Conservation (phyloP, 495 filamentous ascomycete species). For the Collariella sp. region DNA sequence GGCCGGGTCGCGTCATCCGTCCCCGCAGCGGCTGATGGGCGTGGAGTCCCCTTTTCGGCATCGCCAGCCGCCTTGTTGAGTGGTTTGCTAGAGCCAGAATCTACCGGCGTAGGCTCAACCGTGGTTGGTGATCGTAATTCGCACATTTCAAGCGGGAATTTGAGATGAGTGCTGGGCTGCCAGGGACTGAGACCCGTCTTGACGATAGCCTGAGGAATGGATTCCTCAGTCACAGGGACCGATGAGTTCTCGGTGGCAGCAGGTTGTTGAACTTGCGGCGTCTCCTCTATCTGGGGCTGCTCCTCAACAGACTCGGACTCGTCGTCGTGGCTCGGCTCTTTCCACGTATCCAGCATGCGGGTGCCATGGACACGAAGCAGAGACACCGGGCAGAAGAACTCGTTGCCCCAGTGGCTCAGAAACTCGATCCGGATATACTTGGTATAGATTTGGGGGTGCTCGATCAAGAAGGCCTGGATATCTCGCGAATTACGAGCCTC, state of each 20-base stretch:
- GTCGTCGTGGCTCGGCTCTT: slow-evolving; percentile 46
- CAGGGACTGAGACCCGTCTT: slow-evolving; percentile 25
- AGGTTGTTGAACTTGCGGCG: slow-evolving; percentile 21
- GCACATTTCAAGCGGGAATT: slow-evolving; percentile 16
- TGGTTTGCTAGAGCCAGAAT: slow-evolving; percentile 1
- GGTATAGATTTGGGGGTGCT: slow-evolving; percentile 92
- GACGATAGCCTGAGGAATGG: not conserved
- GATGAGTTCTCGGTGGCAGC: not conserved
- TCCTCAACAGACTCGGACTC: slow-evolving; percentile 30
- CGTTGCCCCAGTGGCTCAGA: slow-evolving; percentile 85
- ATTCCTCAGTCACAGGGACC: slow-evolving; percentile 5
- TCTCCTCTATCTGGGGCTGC: slow-evolving; percentile 22
- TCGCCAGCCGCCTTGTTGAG: not conserved
- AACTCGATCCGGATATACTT: slow-evolving; percentile 88
- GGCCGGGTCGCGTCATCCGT: slow-evolving; percentile 4
- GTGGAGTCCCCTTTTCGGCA: slow-evolving; percentile 2
- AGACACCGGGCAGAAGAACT: slow-evolving; percentile 92
- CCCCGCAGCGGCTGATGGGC: slow-evolving; percentile 3
- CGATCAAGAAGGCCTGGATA: slow-evolving; percentile 85
- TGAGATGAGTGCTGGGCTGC: slow-evolving; percentile 16
- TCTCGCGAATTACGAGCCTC: slow-evolving; percentile 86
- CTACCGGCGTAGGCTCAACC: slow-evolving; percentile 19
- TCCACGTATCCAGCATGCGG: slow-evolving; percentile 90
- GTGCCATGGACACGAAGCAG: slow-evolving; percentile 88
- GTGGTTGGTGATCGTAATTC: slow-evolving; percentile 22